phyloP scores from a whole-genome alignment of 768 basidiomycete species.

The Panaeolus cyanescens region DNA sequence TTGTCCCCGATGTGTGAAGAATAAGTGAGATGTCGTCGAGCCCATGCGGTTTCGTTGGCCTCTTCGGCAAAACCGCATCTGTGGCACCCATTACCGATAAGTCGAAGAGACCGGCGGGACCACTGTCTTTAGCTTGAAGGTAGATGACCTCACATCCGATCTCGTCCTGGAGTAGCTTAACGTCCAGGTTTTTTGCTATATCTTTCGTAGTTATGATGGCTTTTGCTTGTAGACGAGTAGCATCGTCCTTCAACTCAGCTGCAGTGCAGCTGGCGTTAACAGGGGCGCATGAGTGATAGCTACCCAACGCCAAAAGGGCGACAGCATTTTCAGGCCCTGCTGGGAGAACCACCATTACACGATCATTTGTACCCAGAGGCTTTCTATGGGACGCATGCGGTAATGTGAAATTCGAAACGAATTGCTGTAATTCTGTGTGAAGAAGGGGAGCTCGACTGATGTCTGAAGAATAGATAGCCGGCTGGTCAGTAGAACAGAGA shows the following conservation, averaged over 20 bases:
- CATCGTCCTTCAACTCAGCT: slow-evolving; percentile 45
- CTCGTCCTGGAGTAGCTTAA: slow-evolving; percentile 30
- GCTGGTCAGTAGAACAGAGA: slow-evolving; percentile 30
- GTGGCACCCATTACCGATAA: slow-evolving; percentile 30
- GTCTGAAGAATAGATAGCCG: slow-evolving; percentile 43
- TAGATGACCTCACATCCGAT: slow-evolving; percentile 42
- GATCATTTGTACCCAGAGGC: slow-evolving; percentile 42
- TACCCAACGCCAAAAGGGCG: slow-evolving; percentile 43
- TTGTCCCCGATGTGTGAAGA: slow-evolving; percentile 63
- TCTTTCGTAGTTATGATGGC: slow-evolving; percentile 45
- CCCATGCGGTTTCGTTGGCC: slow-evolving; percentile 32
- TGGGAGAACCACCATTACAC: slow-evolving; percentile 46
- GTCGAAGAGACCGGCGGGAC: slow-evolving; percentile 42
- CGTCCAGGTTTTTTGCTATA: slow-evolving; percentile 37
- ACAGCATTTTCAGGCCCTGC: slow-evolving; percentile 49
- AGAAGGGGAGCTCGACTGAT: slow-evolving; percentile 33
- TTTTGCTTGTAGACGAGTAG: slow-evolving; percentile 35
- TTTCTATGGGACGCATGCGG: slow-evolving; percentile 31
- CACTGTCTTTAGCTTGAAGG: slow-evolving; percentile 30
- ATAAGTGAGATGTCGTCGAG: slow-evolving; percentile 52
- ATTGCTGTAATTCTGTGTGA: slow-evolving; percentile 36
- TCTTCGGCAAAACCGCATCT: slow-evolving; percentile 8
- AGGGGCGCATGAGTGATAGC: slow-evolving; percentile 48
- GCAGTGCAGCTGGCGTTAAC: slow-evolving; percentile 48
- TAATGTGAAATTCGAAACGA: slow-evolving; percentile 39